Evolutionary conservation across 202 grass and related monocot genomes (phyloP), one percentile per base, ranked within the genome.

Genomic region (Brachypodium distachyon): DNA sequence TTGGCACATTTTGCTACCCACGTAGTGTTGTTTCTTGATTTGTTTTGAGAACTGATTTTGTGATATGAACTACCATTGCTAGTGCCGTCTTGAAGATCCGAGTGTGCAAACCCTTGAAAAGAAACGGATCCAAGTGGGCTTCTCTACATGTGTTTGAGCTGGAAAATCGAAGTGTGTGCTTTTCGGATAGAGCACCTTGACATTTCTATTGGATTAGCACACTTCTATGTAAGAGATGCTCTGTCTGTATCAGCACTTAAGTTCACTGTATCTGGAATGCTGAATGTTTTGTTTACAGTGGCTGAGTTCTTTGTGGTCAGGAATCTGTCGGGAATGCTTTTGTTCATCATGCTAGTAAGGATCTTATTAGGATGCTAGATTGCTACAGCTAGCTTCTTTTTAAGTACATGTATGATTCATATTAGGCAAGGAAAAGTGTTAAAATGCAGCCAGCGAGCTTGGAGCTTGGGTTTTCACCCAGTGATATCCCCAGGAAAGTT

Each of bases 81-180:
- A 93, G 91, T 93, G 91, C 84, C 87, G 38, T 93, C 84, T 44
- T 80, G 39, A 70, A 70, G 38, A 70, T 46, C n/a, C n/a, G n/a
- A n/a, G n/a, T n/a, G n/a, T n/a, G n/a, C n/a, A n/a, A n/a, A n/a
- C n/a, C n/a, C n/a, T n/a, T n/a, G n/a, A n/a, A n/a, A n/a, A n/a
- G n/a, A n/a, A n/a, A n/a, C n/a, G n/a, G n/a, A n/a, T n/a, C 7
- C 37, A 43, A 56, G 39, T 70, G 37, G 2, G 13, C n/a, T n/a
- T n/a, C 12, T 77, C n/a, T n/a, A n/a, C n/a, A n/a, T n/a, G n/a
- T n/a, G 58, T 29, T 64, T 17, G 31, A 49, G 38, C 31, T 26
- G 32, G 21, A 61, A 66, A 69, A 47, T 57, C 9, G 5, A 28
- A 80, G 9, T 12, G 39, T 37, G 23, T 47, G 38, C 38, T 80